Evolutionary conservation across 345 rosid genomes (phyloP).

Genomic region (Psidium guajava): DNA sequence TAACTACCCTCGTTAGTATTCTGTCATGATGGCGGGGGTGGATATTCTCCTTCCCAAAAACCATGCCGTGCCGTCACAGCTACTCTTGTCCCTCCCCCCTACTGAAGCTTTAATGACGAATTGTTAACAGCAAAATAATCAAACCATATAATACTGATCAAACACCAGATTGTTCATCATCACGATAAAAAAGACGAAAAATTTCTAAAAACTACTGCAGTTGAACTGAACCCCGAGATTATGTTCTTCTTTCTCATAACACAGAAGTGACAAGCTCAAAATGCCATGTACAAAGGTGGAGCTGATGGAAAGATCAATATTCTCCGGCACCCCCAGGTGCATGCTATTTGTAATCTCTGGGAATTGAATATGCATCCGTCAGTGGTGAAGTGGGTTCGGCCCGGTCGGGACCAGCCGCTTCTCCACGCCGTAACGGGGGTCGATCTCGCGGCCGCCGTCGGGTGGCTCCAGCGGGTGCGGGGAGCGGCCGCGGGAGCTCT

Average conservation of each 20-base stretch:
- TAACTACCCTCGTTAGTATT: conserved; percentile 3
- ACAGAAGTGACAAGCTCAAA: not conserved
- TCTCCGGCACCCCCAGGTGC: not conserved
- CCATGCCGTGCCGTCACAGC: conserved; percentile 26
- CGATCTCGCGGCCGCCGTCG: conserved; percentile 29
- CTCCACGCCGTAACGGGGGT: conserved; percentile 73
- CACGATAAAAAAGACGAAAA: not conserved
- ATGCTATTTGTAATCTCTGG: not conserved
- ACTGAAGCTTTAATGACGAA: not conserved
- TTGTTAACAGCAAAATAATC: not conserved
- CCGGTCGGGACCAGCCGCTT: conserved; percentile 91
- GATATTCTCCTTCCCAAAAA: not conserved
- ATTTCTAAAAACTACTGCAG: not conserved
- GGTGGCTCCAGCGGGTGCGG: not conserved
- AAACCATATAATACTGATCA: not conserved
- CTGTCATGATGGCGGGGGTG: not conserved
- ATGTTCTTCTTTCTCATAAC: not conserved
- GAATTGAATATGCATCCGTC: conserved; percentile 11
- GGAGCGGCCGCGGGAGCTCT: not conserved
- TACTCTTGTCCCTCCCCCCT: conserved; percentile 14
- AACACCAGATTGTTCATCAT: not conserved
- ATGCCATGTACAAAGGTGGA: not conserved
- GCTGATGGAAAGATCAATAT: not conserved
- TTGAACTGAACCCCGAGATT: not conserved
- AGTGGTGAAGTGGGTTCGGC: conserved; percentile 89